Evolutionary conservation across 1,139 yeast species (phyloP).

Genomic region (Yamadazyma blattariae): DNA sequence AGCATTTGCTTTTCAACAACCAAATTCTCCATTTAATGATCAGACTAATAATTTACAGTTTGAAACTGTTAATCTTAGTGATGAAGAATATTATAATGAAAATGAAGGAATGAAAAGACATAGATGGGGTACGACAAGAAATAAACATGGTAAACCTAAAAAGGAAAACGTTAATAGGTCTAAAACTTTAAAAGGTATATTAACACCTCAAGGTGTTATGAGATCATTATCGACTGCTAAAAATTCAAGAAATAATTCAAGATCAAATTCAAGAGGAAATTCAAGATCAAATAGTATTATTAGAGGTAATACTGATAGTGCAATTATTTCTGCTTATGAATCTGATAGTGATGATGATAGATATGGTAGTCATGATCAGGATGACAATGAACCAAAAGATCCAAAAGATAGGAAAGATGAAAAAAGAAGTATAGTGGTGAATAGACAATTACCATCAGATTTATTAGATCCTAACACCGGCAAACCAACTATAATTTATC

Average conservation of each 20-base stretch:
- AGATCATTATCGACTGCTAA: conserved; percentile 10
- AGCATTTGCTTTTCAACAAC: conserved; percentile 16
- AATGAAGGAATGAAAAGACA: conserved; percentile 56
- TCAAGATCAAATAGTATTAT: conserved; percentile 13
- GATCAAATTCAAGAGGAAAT: conserved; percentile 7
- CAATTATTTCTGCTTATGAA: conserved; percentile 21
- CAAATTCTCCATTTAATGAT: conserved; percentile 17
- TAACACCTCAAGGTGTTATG: conserved; percentile 16
- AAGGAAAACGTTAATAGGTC: conserved; percentile 43
- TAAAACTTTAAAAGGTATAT: conserved; percentile 40
- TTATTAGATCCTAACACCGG: conserved; percentile 48
- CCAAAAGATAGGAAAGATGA: conserved; percentile 40
- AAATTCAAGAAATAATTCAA: conserved; percentile 7
- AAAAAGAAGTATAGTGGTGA: conserved; percentile 61
- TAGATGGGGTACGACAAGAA: conserved; percentile 90
- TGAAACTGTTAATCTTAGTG: conserved; percentile 4
- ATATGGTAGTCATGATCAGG: conserved; percentile 24
- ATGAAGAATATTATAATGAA: conserved; percentile 10
- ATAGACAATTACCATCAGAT: conserved; percentile 64
- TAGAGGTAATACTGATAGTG: conserved; percentile 17
- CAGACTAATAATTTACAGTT: conserved; percentile 8
- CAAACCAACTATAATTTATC: conserved; percentile 30
- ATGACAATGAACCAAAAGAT: conserved; percentile 29
- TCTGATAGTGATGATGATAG: conserved; percentile 29
- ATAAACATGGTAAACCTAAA: conserved; percentile 67